Percentiles rank a stretch among this genome's conserved stretches.
Evolutionary conservation across 1,284 basidiomycete species (phyloP).

Genomic region (Laetiporus sulphureus): DNA sequence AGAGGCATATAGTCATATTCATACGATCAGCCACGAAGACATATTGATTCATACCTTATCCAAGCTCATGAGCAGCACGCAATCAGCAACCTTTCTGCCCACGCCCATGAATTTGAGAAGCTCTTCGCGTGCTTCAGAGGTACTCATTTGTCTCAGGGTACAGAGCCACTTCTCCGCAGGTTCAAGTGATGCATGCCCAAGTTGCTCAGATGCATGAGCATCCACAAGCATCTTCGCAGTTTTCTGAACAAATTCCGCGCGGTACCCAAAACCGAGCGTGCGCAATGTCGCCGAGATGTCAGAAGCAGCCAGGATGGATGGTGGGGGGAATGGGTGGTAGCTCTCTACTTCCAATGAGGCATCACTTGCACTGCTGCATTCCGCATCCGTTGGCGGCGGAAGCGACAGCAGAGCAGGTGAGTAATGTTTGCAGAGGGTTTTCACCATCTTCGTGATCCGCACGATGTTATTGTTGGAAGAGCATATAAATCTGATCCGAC

Average conservation of each 20-base stretch:
- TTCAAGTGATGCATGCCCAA: conserved; percentile 33
- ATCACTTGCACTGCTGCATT: not conserved
- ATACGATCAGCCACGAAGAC: not conserved
- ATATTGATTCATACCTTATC: conserved; percentile 65
- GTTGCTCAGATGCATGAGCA: conserved; percentile 27
- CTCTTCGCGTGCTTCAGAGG: conserved; percentile 61
- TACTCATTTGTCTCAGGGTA: conserved; percentile 45
- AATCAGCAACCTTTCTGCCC: conserved; percentile 95
- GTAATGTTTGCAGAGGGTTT: conserved; percentile 64
- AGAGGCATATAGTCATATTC: not conserved
- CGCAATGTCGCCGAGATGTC: conserved; percentile 69
- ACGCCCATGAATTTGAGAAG: conserved; percentile 85
- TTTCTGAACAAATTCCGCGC: conserved; percentile 84
- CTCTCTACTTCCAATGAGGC: conserved; percentile 15
- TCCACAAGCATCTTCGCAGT: conserved; percentile 79
- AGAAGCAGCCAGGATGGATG: conserved; percentile 54
- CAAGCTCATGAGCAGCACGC: conserved; percentile 90
- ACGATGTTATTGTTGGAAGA: conserved; percentile 97
- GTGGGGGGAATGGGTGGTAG: conserved; percentile 86
- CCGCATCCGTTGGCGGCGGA: conserved; percentile 28
- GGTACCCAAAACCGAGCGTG: conserved; percentile 90
- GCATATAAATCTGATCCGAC: conserved; percentile 82
- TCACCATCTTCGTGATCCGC: conserved; percentile 88
- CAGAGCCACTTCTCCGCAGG: conserved; percentile 55
- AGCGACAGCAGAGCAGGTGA: conserved; percentile 58